A percentile compares a stretch with the other conserved stretches of the same genome.
Conservation (phyloP, 169 alveolate species). For the Ichthyophthirius multifiliis region DNA sequence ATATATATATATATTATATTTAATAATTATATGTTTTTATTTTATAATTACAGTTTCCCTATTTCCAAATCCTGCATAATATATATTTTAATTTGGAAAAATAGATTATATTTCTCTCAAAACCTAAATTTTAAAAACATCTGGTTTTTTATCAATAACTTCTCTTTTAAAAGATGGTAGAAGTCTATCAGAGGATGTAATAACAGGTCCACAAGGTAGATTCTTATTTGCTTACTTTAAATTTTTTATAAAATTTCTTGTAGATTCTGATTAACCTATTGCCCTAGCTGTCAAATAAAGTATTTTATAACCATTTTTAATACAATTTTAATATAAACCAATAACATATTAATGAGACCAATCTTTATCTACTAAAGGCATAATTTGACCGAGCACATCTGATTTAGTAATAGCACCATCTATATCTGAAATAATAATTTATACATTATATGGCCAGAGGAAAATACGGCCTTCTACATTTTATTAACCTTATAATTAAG, state of each 20-base stretch:
- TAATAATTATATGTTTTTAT: not conserved
- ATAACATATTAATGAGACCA: slow-evolving; percentile 98
- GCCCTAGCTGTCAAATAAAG: slow-evolving; percentile 97
- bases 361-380: slow-evolving; percentile 96
- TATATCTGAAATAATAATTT: slow-evolving; percentile 95
- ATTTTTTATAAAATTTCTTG: not conserved
- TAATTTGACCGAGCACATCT: slow-evolving; percentile 95
- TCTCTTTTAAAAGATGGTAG: slow-evolving; percentile 94
- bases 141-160: slow-evolving; percentile 94
- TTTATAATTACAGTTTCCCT: slow-evolving; percentile 87
- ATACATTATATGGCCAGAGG: slow-evolving; percentile 91
- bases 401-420: slow-evolving; percentile 98
- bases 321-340: slow-evolving; percentile 88
- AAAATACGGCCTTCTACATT: slow-evolving; percentile 90
- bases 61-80: slow-evolving; percentile 98
- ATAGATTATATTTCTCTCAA: slow-evolving; percentile 91
- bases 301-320: slow-evolving; percentile 93
- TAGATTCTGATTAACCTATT: slow-evolving; percentile 87
- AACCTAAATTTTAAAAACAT: slow-evolving; percentile 94
- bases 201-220: slow-evolving; percentile 94
- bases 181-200: slow-evolving; percentile 96
- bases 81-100: slow-evolving; percentile 92
- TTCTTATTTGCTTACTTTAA: not conserved
- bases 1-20: too few species aligned
- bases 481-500: slow-evolving; percentile 85